These are phyloP conservation scores for Beauveria sp. DNA, from an alignment of 2,329 filamentous ascomycete genomes.

Conservation along the genomic window DNA sequence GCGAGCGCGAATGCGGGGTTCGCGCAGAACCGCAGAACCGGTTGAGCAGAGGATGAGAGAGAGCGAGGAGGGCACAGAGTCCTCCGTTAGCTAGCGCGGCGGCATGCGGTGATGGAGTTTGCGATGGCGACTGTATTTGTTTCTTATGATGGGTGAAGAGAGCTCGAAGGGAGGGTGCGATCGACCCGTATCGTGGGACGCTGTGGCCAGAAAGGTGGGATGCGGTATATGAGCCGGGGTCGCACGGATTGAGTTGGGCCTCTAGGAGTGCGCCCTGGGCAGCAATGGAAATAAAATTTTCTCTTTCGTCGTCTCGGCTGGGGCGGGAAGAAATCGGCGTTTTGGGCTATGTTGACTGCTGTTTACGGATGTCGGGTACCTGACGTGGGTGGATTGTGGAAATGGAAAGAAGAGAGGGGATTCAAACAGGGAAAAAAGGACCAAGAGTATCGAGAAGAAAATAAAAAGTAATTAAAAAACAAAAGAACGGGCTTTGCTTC, in stretches of 20 bases:
- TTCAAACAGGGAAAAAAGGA: neutral
- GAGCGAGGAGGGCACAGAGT: conserved; percentile 1
- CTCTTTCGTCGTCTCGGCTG: neutral
- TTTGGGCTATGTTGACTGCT: neutral
- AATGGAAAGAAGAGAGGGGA: neutral
- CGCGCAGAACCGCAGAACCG: neutral
- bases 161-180: neutral
- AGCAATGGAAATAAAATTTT: neutral
- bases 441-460: neutral
- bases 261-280: neutral
- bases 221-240: neutral
- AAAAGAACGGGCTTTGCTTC: neutral
- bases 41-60: neutral
- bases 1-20: neutral
- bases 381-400: neutral
- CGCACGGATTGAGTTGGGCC: neutral
- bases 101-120: conserved; percentile 4
- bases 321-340: neutral
- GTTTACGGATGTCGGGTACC: neutral
- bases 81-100: conserved; percentile 9
- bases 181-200: neutral
- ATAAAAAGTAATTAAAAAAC: neutral
- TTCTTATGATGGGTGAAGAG: neutral
- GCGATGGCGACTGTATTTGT: neutral
- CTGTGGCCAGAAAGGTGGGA: neutral